phyloP scores from a whole-genome alignment of 305 asterid species.

The Fraxinus angustifolia region DNA sequence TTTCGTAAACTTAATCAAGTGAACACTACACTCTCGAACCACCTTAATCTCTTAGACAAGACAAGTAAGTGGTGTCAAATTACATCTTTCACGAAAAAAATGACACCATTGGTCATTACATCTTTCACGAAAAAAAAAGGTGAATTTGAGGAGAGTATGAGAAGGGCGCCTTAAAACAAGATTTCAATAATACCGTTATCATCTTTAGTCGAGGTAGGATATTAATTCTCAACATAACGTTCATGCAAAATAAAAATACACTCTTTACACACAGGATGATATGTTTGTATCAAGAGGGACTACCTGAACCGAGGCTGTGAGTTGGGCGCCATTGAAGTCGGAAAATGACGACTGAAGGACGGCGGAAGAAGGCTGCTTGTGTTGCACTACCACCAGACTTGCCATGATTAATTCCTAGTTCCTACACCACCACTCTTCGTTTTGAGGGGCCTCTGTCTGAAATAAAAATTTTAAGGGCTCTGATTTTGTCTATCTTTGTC shows the following conservation, averaged over 20 bases:
- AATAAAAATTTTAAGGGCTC: constrained; percentile 17
- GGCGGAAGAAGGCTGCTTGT: constrained; percentile 63
- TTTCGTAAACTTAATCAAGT: too few species aligned
- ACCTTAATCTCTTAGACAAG: too few species aligned
- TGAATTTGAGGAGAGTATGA: too few species aligned
- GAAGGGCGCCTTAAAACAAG: too few species aligned
- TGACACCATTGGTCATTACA: too few species aligned
- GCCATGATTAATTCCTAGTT: constrained; percentile 40
- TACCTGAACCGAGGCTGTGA: constrained; percentile 55
- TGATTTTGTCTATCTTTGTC: constrained; percentile 15
- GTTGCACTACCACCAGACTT: constrained; percentile 65
- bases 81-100: too few species aligned
- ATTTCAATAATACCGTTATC: not conserved
- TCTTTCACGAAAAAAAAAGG: too few species aligned
- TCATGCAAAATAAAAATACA: not conserved
- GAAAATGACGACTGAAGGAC: constrained; percentile 64
- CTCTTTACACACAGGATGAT: not conserved
- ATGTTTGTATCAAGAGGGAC: not conserved
- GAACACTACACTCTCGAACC: too few species aligned
- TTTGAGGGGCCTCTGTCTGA: constrained; percentile 18
- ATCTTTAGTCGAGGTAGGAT: not conserved
- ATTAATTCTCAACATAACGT: too few species aligned
- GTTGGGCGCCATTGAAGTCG: constrained; percentile 66
- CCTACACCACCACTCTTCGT: not conserved
- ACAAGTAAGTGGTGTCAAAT: too few species aligned